Percentiles rank a stretch among this genome's conserved stretches.
phyloP scores from a whole-genome alignment of 768 basidiomycete species.

The Boletus subparvulus region DNA sequence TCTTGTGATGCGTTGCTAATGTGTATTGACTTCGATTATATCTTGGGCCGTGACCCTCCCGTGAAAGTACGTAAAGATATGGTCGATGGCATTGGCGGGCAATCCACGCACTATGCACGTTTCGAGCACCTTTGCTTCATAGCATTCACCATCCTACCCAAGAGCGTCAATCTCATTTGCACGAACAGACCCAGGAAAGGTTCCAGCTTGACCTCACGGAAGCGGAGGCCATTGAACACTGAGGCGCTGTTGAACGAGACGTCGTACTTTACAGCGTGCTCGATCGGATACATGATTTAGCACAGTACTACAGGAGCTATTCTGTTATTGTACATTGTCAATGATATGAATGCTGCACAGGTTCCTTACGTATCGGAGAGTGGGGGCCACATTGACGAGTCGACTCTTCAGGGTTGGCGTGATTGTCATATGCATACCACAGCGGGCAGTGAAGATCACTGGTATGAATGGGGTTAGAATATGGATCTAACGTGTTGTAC shows the following conservation, averaged over 20 bases:
- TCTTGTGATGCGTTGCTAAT: slow-evolving; percentile 7
- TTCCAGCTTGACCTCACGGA: slow-evolving; percentile 93
- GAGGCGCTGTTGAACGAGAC: slow-evolving; percentile 93
- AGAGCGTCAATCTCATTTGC: slow-evolving; percentile 93
- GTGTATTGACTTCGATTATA: slow-evolving; percentile 62
- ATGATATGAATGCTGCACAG: not conserved
- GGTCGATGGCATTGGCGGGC: slow-evolving; percentile 99
- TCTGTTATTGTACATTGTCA: not conserved
- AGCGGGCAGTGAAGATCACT: not conserved
- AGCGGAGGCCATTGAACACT: slow-evolving; percentile 96
- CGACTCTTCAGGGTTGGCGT: not conserved
- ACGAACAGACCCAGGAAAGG: slow-evolving; percentile 92
- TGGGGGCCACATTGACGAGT: not conserved
- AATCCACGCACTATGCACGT: slow-evolving; percentile 91
- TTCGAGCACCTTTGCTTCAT: slow-evolving; percentile 98
- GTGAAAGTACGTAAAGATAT: slow-evolving; percentile 99
- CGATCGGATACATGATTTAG: slow-evolving; percentile 90
- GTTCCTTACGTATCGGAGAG: not conserved
- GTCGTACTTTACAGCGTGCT: slow-evolving; percentile 88
- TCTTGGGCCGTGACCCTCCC: slow-evolving; percentile 93
- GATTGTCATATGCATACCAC: not conserved
- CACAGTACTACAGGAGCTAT: slow-evolving; percentile 84
- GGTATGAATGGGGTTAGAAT: not conserved
- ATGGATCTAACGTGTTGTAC: too few species aligned
- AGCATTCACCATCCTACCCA: slow-evolving; percentile 94